Conservation (phyloP, 306 rosid genomes). For the Rosa multiflora region DNA sequence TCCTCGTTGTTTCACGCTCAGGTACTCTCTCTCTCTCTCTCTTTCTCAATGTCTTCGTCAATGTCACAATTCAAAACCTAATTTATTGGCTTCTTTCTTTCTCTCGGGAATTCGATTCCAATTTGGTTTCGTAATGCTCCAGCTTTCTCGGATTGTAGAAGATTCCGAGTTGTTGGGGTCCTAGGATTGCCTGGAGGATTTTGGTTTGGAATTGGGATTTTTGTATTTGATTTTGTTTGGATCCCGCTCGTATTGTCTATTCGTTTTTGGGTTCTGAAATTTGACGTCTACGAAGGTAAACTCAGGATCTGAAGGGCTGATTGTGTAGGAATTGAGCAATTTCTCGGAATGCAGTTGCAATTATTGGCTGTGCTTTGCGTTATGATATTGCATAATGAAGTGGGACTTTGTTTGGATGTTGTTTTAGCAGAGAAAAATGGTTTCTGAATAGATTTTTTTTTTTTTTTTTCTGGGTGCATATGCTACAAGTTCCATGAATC, state of each 20-base stretch:
- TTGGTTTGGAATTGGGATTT: neutral
- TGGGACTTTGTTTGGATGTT: no score
- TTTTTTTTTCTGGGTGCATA: no score
- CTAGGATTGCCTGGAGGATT: neutral
- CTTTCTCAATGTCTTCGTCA: neutral
- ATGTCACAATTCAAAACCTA: neutral
- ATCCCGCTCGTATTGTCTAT: neutral
- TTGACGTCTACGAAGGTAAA: neutral
- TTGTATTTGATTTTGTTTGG: neutral
- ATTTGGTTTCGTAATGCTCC: neutral
- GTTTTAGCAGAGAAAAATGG: no score
- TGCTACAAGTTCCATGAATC: neutral
- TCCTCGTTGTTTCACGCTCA: neutral
- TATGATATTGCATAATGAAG: no score
- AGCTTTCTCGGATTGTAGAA: neutral
- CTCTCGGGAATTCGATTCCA: neutral
- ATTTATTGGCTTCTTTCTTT: neutral
- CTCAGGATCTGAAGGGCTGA: neutral
- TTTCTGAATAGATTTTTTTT: no score
- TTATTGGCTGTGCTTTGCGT: neutral
- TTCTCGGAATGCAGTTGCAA: slow-evolving; percentile 10
- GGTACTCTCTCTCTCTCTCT: neutral
- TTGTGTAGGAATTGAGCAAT: neutral
- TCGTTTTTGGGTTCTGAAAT: neutral
- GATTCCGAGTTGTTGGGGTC: no score